Conservation (phyloP, 2,329 filamentous ascomycete species). For the Thermoascus crustaceus region DNA sequence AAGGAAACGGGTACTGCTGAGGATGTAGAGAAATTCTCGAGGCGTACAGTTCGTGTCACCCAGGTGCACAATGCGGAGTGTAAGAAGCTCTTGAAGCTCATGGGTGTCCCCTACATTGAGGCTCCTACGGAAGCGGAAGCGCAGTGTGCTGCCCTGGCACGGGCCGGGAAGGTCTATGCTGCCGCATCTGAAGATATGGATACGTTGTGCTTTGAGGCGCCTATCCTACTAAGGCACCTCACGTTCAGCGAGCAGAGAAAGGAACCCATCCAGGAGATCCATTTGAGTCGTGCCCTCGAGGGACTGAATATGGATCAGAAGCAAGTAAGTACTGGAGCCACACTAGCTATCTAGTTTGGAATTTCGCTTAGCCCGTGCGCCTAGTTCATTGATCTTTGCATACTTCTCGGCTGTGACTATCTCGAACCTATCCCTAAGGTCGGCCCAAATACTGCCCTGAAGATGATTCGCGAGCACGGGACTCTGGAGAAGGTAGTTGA, state of each 20-base stretch:
- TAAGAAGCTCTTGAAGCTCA: conserved; percentile 79
- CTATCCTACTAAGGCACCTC: conserved; percentile 82
- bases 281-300: conserved; percentile 75
- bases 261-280: conserved; percentile 94
- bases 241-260: conserved; percentile 97
- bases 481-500: conserved; percentile 81
- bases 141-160: conserved; percentile 83
- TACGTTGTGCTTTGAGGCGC: conserved; percentile 88
- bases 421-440: conserved; percentile 93
- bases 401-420: conserved; percentile 95
- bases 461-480: conserved; percentile 87
- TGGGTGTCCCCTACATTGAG: conserved; percentile 93
- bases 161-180: conserved; percentile 90
- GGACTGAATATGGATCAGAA: conserved; percentile 80
- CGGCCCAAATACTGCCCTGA: conserved; percentile 83
- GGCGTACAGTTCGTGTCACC: conserved; percentile 89
- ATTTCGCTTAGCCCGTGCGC: conserved; percentile 2
- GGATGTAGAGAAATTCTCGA: conserved; percentile 96
- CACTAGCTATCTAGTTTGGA: conserved; percentile 6
- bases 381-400: conserved; percentile 95
- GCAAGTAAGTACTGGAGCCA: conserved; percentile 50
- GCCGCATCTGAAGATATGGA: conserved; percentile 99
- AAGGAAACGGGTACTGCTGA: conserved; percentile 95
- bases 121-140: conserved; percentile 96
- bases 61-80: conserved; percentile 94